Evolutionary conservation across 257 asterid species (phyloP), one percentile per base, ranked within the genome.

Genomic region (Linaria vulgaris): DNA sequence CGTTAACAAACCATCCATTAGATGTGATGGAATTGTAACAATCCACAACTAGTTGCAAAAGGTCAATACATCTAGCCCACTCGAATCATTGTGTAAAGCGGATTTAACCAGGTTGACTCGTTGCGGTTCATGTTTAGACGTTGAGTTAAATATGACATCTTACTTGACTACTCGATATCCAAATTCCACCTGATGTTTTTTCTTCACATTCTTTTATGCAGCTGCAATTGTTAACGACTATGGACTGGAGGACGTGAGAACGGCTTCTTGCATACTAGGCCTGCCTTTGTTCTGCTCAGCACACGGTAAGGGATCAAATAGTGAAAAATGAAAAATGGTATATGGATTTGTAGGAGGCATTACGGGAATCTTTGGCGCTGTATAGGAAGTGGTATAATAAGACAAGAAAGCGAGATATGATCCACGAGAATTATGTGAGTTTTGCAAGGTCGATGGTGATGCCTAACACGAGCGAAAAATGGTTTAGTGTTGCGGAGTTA

Each of bases 121-220:
- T 48, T 84, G 91, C 70, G 61, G 85, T 48, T 50, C 70, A 58
- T 84, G 91, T 22, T 4, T 79, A 16, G 91, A 84, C n/a, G 88
- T 88, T 0, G 91, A 88, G 4, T 54, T 77, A 63, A 71, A 38
- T 74, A 75, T 74, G 56, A 84, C 70, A 54, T 70, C 86, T 4
- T 52, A 68, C 52, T 68, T 84, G 13, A 82, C 72, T 27, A 73
- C 91, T 16, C 56, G 57, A 22, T 52, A 79, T 49, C 84, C 77
- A 12, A 81, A 79, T 57, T 69, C 80, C 31, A 77, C 88, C 0
- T 73, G 69, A 55, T 84, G 91, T 61, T 84, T 81, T 61, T 81
- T 54, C 67, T 84, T 84, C 23, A 71, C 84, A 3, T 12, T 74
- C 1, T 39, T 84, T 0, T 84, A 84, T 31, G 91, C 82, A 11